A percentile compares a stretch with the other conserved stretches of the same genome.
These are phyloP conservation scores for Suhomyces faveliae DNA, from an alignment of 805 yeast genomes.

Conservation along the genomic window DNA sequence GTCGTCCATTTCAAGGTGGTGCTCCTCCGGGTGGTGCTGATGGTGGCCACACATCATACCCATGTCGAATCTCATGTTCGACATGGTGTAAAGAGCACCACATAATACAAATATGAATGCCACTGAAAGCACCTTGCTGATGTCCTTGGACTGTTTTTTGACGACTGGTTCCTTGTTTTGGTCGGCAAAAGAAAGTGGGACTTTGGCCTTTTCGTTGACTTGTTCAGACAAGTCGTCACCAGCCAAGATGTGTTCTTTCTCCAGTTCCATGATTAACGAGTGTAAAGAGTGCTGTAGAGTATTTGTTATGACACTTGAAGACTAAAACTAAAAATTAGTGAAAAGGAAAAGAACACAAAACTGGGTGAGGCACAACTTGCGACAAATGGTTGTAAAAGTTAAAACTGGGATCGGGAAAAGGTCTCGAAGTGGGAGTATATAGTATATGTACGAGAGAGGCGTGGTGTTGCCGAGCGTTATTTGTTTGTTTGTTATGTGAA, in stretches of 20 bases:
- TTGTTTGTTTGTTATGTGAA: too few species aligned
- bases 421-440: too few species aligned
- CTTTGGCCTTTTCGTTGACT: background rate
- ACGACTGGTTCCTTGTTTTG: background rate
- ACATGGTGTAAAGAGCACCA: background rate
- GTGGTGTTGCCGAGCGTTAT: too few species aligned
- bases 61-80: background rate
- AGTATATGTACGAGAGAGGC: too few species aligned
- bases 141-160: background rate
- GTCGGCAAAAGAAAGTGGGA: background rate
- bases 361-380: background rate
- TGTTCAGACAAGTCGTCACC: background rate
- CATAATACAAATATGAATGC: background rate
- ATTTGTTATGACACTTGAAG: background rate
- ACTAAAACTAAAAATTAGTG: background rate
- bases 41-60: background rate
- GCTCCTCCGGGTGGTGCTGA: background rate
- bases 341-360: background rate
- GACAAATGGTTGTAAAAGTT: too few species aligned
- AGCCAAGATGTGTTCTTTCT: background rate
- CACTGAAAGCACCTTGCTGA: background rate
- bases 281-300: background rate
- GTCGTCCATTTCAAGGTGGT: too few species aligned
- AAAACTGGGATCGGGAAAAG: too few species aligned
- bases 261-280: slow-evolving; percentile 5